Evolutionary conservation across 2,329 filamentous ascomycete genomes (phyloP), one percentile per base, ranked within the genome.

Genomic region (Claviceps arundinis): DNA sequence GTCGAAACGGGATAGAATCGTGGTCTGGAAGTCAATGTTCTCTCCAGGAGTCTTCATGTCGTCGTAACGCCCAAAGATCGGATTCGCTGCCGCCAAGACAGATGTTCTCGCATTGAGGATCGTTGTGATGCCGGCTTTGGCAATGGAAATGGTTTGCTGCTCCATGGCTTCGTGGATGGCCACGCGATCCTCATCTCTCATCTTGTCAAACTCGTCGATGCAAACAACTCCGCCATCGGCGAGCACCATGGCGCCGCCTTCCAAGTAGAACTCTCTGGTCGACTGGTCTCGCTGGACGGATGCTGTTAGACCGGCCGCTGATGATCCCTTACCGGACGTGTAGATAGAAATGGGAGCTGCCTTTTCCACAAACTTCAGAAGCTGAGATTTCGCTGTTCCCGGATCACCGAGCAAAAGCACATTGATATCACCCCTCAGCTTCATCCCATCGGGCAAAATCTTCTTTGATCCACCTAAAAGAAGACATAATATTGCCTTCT

Each of bases 131-230:
- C 93, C 93, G 0, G 93, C 93, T 71, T 98, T 97, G 57, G 93
- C 93, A 61, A 98, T 97, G 11, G 93, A 97, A 55, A 98, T 98
- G 0, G 93, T 98, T 69, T 98, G 93, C 71, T 98, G 93, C 67
- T 98, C 93, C 93, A 98, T 98, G 54, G 93, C 93, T 78, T 98
- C 93, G 75, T 98, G 93, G 59, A 98, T 98, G 2, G 93, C 93
- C 6, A 97, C 93, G 60, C 93, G 81, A 62, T 98, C 93, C 68
- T 98, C 93, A 65, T 98, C 93, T 56, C 93, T 80, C 93, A 98
- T 98, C 75, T 98, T 98, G 73, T 98, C 93, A 64, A 98, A 98
- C 70, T 98, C 93, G 64, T 98, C 93, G 60, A 98, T 98, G 68
- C 93, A 97, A 9, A 97, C 93, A 1, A 97, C 91, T 61, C 93